phyloP scores from a whole-genome alignment of 2,329 filamentous ascomycete genomes.

The Tolypocladium album region DNA sequence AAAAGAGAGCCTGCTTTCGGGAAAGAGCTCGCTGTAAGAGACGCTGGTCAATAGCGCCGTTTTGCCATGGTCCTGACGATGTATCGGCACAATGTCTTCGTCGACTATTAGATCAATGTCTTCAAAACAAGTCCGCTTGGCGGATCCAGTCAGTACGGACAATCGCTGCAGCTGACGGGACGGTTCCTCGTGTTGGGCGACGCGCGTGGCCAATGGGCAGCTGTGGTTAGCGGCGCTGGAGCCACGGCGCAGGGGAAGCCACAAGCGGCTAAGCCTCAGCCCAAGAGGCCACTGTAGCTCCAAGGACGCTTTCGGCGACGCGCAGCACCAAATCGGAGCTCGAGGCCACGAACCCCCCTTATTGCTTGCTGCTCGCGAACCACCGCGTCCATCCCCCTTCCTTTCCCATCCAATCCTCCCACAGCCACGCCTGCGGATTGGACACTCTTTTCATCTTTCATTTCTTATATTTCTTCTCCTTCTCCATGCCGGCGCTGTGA shows the following conservation, averaged over 20 bases:
- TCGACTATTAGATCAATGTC: neutral
- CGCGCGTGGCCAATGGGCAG: neutral
- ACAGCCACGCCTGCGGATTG: neutral
- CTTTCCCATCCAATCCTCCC: constrained; percentile 1
- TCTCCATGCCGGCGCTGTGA: constrained; percentile 5
- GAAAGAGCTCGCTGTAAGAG: neutral
- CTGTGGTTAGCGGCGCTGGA: neutral
- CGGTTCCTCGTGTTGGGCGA: neutral
- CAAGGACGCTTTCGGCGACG: neutral
- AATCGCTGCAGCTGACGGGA: neutral
- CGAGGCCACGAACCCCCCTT: neutral
- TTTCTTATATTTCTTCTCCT: neutral
- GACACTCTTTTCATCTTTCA: neutral
- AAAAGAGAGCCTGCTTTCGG: neutral
- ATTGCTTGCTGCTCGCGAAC: neutral
- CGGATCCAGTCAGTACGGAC: neutral
- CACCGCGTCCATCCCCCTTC: neutral
- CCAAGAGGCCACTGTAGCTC: constrained; percentile 2
- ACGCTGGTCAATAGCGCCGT: neutral
- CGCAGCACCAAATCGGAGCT: neutral
- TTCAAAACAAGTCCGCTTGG: neutral
- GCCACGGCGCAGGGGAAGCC: neutral
- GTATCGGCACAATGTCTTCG: neutral
- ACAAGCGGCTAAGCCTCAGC: neutral
- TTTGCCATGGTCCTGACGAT: neutral